A percentile compares a stretch with the other conserved stretches of the same genome.
These are phyloP conservation scores for Saturnispora quitensis DNA, from an alignment of 805 yeast genomes.

Conservation along the genomic window DNA sequence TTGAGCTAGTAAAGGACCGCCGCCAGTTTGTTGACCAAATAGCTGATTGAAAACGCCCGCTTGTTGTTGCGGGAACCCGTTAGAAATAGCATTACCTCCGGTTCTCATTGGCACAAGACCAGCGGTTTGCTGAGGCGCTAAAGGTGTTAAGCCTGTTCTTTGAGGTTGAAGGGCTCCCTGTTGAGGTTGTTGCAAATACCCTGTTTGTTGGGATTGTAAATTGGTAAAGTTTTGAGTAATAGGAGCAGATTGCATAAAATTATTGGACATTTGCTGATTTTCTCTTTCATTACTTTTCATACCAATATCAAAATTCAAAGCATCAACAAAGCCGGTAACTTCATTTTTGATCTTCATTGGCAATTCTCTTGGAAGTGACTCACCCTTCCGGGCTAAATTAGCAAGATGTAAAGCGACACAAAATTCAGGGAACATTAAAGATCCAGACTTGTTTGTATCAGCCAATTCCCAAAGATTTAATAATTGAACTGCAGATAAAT, in stretches of 20 bases:
- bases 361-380: slow-evolving; percentile 60
- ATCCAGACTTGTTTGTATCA: slow-evolving; percentile 83
- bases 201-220: slow-evolving; percentile 24
- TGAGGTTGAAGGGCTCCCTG: slow-evolving; percentile 35
- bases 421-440: slow-evolving; percentile 85
- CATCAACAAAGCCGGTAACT: slow-evolving; percentile 82
- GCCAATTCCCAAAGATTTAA: slow-evolving; percentile 86
- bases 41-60: slow-evolving; percentile 50
- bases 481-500: slow-evolving; percentile 61
- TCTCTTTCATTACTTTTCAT: slow-evolving; percentile 7
- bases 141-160: slow-evolving; percentile 38
- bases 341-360: slow-evolving; percentile 73
- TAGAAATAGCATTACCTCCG: slow-evolving; percentile 26
- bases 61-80: neutral
- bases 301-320: slow-evolving; percentile 75
- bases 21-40: slow-evolving; percentile 10
- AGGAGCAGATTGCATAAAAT: slow-evolving; percentile 4
- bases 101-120: slow-evolving; percentile 36
- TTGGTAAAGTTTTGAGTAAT: neutral
- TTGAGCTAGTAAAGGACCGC: slow-evolving; percentile 19
- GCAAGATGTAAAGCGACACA: slow-evolving; percentile 86
- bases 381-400: slow-evolving; percentile 68
- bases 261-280: slow-evolving; percentile 8
- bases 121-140: slow-evolving; percentile 26
- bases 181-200: slow-evolving; percentile 18